A percentile compares a stretch with the other conserved stretches of the same genome.
Conservation (phyloP, 805 yeast species). For the Geotrichum ghanense region DNA sequence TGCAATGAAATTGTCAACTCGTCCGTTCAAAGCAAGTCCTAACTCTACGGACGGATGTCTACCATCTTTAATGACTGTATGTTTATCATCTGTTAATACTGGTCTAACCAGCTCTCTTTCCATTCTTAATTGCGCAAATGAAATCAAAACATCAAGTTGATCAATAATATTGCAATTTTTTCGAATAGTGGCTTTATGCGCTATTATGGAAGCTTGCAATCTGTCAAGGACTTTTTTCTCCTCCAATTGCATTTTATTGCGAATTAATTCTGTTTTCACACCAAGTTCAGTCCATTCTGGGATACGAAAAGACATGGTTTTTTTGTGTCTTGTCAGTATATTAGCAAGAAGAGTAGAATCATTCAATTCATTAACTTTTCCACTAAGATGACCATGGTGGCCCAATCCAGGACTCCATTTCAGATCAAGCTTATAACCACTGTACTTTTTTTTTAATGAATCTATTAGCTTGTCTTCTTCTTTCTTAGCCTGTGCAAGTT, state of each 20-base stretch:
- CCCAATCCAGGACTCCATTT: constrained; percentile 33
- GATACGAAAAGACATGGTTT: constrained; percentile 35
- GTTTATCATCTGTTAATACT: constrained; percentile 35
- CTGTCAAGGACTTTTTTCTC: constrained; percentile 44
- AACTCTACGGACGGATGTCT: constrained; percentile 60
- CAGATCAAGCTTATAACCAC: constrained; percentile 22
- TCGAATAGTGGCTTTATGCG: constrained; percentile 36
- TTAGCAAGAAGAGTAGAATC: constrained; percentile 12
- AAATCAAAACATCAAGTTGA: constrained; percentile 56
- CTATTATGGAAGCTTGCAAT: constrained; percentile 38
- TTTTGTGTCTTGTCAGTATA: constrained; percentile 30
- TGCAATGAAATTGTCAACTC: constrained; percentile 44
- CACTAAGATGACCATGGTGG: constrained; percentile 36
- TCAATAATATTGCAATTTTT: constrained; percentile 42
- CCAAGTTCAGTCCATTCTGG: constrained; percentile 47
- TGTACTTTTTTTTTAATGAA: constrained; percentile 8
- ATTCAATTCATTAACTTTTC: constrained; percentile 11
- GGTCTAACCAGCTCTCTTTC: constrained; percentile 66
- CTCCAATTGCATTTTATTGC: constrained; percentile 37
- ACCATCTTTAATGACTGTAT: constrained; percentile 43
- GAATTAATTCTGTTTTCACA: constrained; percentile 20
- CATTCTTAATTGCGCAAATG: constrained; percentile 62
- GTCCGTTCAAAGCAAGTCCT: constrained; percentile 28
- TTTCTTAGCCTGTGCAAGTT: not conserved
- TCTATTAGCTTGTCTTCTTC: constrained; percentile 12